Conservation (phyloP, 2,329 filamentous ascomycete species). For the Celoporthe dispersa region DNA sequence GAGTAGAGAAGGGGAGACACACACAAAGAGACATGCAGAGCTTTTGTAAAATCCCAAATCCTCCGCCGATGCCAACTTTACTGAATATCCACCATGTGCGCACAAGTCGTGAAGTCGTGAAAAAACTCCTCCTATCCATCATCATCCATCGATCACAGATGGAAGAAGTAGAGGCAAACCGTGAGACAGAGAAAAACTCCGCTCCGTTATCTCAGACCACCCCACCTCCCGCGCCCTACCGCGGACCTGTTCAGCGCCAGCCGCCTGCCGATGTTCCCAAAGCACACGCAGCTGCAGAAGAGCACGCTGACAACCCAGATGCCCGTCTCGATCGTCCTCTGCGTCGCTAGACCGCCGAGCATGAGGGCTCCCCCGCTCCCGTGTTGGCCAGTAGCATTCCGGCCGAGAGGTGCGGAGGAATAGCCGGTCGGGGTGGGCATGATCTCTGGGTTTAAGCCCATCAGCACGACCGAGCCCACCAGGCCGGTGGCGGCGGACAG, state of each 20-base stretch:
- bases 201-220: conserved; percentile 41
- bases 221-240: conserved; percentile 51
- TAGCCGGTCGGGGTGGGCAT: conserved; percentile 68
- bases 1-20: not conserved
- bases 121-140: not conserved
- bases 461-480: conserved; percentile 72
- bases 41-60: not conserved
- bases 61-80: not conserved
- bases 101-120: not conserved
- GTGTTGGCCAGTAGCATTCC: conserved; percentile 34
- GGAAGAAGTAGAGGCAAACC: not conserved
- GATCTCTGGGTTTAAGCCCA: conserved; percentile 77
- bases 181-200: not conserved
- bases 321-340: conserved; percentile 70
- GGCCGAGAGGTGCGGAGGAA: conserved; percentile 36
- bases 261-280: conserved; percentile 90
- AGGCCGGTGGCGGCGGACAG: conserved; percentile 76
- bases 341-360: conserved; percentile 60
- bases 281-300: conserved; percentile 93
- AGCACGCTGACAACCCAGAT: conserved; percentile 93
- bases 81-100: not conserved
- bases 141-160: not conserved
- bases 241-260: conserved; percentile 62
- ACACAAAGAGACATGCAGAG: not conserved
- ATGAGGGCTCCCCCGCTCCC: conserved; percentile 37